Evolutionary conservation across 108 stramenopile species (phyloP), one percentile per base, ranked within the genome.

Genomic region (Pseudonitzschia multistriata): DNA sequence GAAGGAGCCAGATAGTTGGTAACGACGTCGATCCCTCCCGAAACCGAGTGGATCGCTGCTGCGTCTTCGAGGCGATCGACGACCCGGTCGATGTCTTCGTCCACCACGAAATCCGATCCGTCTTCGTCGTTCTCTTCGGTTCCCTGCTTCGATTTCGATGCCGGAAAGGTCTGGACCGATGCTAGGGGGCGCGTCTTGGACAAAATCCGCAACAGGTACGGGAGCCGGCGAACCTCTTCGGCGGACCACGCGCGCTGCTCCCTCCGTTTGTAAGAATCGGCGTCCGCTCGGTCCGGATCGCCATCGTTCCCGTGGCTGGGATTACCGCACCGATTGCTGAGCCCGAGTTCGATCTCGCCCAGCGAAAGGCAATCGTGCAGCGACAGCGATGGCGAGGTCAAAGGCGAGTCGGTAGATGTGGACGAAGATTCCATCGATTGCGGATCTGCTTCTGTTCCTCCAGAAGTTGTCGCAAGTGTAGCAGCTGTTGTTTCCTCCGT

Each of bases 31-130:
- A 89, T 72, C 35, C 79, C 82, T 78, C 89, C 91, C 3, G 83
- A 83, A 33, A 79, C 77, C 15, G 83, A 85, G 67, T 92, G 77
- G 34, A 79, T 72, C 27, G 87, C 88, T 22, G 88, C 87, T 10
- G 86, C 87, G 66, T 88, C 82, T 68, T 92, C 91, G 66, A 89
- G 63, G 28, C 82, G 74, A 66, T 78, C 67, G 8, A 85, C 85
- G 3, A 84, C 70, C 25, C 48, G 45, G 67, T 86, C 53, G n/a
- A 79, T 19, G 65, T 82, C 49, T 0, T 66, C 30, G 45, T 68
- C 72, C 17, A 22, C 34, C n/a, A 62, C 67, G 5, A 7, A 28
- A 8, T 37, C 37, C n/a, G n/a, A 37, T 8, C 37, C 37, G 29
- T 33, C 42, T n/a, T 21, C 54, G 35, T 36, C 37, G 36, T 30